Evolutionary conservation across 139 green algal species (phyloP), one percentile per base, ranked within the genome.

Genomic region (Tetradesmus lagerheimii): DNA sequence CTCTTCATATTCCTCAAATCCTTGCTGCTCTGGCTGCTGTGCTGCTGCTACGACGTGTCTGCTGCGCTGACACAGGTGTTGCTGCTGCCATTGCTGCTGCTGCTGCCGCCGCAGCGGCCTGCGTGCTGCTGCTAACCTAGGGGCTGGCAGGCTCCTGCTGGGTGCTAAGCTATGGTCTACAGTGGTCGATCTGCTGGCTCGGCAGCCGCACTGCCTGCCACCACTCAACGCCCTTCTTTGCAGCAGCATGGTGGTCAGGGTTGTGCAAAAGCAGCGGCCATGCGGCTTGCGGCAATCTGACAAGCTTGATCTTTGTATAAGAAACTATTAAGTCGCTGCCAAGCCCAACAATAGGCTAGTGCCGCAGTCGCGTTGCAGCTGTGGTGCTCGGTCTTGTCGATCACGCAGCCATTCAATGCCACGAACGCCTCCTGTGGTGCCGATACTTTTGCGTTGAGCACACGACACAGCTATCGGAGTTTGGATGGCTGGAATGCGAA

Each of bases 1-100:
- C 16, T 57, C 91, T 25, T 91, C 85, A 53, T 62, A 92, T 8
- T 88, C 45, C 25, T 91, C 89, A 16, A 85, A 79, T 11, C 89
- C 80, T 27, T 80, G 43, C 8, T 89, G 74, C 4, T 85, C 80
- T 31, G 25, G 67, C 16, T 71, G 62, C 8, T 81, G 50, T 15
- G 76, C 75, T 74, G 74, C 66, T 81, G 39, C 38, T 77, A 25
- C 29, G 16, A 76, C 2, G 38, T 35, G 77, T n/a, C 74, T 74
- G 23, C 86, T 82, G 23, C n/a, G 66, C 11, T 6, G 35, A 8
- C 3, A 29, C 27, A 8, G 35, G 23, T 16, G 4, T 27, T 45
- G 35, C 35, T 47, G 75, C 29, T 81, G 75, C 75, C 75, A 81
- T 11, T 41, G 34, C 75, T 81, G 75, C 75, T 81, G 75, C 75